Evolutionary conservation across 1,284 basidiomycete genomes (phyloP).

Genomic region (Sphaerobolus stellatus): DNA sequence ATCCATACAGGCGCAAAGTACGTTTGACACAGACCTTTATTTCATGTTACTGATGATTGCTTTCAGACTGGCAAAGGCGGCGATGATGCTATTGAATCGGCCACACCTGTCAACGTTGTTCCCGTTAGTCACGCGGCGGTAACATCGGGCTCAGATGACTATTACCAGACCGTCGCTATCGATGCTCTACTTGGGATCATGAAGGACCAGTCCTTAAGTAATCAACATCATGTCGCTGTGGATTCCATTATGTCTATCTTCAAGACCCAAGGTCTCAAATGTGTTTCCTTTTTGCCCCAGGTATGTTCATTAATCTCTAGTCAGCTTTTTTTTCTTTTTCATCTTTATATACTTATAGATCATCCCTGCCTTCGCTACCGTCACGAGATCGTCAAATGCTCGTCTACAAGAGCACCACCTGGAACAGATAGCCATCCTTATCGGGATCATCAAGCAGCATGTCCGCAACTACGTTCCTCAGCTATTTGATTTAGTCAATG

Average conservation of each 20-base stretch:
- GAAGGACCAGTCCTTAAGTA: conserved; percentile 83
- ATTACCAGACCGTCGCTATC: conserved; percentile 97
- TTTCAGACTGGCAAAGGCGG: conserved; percentile 73
- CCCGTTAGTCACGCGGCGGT: conserved; percentile 47
- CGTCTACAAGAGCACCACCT: conserved; percentile 92
- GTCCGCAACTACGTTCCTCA: conserved; percentile 89
- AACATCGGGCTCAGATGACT: conserved; percentile 79
- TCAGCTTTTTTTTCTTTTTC: conserved; percentile 9
- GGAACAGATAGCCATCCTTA: conserved; percentile 94
- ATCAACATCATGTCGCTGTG: conserved; percentile 90
- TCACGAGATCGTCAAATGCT: conserved; percentile 79
- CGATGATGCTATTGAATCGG: conserved; percentile 76
- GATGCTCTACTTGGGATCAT: conserved; percentile 86
- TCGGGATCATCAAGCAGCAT: conserved; percentile 97
- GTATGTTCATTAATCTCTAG: conserved; percentile 37
- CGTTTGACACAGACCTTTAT: conserved; percentile 13
- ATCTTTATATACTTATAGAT: conserved; percentile 72
- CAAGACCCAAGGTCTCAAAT: conserved; percentile 96
- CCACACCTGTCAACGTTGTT: conserved; percentile 59
- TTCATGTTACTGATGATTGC: conserved; percentile 13
- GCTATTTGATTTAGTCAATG: conserved; percentile 80
- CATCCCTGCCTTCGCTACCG: conserved; percentile 91
- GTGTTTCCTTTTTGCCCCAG: conserved; percentile 93
- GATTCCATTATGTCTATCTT: conserved; percentile 99
- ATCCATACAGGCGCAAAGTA: conserved; percentile 94